Base-by-base conservation (phyloP, 2,329 filamentous ascomycete genomes). In the Huntiella abstrusa region DNA sequence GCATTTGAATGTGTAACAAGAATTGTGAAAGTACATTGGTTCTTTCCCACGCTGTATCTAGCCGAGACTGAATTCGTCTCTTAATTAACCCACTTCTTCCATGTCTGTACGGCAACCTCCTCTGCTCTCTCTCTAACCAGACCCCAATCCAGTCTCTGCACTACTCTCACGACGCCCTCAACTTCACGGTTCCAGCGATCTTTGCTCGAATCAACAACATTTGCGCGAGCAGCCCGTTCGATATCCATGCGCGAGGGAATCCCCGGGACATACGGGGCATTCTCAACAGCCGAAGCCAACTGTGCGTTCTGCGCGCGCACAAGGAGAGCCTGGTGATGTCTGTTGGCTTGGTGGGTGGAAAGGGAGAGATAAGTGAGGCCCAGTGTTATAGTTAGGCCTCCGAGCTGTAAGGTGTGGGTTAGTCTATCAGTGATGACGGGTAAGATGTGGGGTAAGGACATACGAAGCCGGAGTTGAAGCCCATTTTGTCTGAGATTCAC, bases 161-260 rank as follows among this genome's bases (percentile, higher is more conserved):
- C 71, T 69, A 74, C 79, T 49, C 67, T 68, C 47, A 81, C 78
- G 44, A 78, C 69, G 51, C 68, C 67, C 58, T 80, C 71, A 33
- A 88, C 61, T 60, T 88, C 82, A 43, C 70, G 61, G 59, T 91
- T 88, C 83, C 83, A 88, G 50, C 73, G 67, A 55, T 83, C 78
- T 65, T 88, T 88, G 54, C 78, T 68, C 33, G 73, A 65, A 57
- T 86, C 80, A 46, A 76, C 58, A 43, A 82, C 63, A 41, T 68
- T 67, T 22, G 69, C 67, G 51, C 70, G 65, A 53, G 72, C 65
- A 44, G 70, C 61, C 34, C 66, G 64, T 41, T 68, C 66, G 35
- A 66, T 59, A 55, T 73, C 68, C 38, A 67, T 63, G 39, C 71
- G 64, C 7, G 67, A 67, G 8, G 67, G 70, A 2, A 65, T 67